phyloP scores from a whole-genome alignment of 2,329 filamentous ascomycete species.

The Blumeriella jaapii region DNA sequence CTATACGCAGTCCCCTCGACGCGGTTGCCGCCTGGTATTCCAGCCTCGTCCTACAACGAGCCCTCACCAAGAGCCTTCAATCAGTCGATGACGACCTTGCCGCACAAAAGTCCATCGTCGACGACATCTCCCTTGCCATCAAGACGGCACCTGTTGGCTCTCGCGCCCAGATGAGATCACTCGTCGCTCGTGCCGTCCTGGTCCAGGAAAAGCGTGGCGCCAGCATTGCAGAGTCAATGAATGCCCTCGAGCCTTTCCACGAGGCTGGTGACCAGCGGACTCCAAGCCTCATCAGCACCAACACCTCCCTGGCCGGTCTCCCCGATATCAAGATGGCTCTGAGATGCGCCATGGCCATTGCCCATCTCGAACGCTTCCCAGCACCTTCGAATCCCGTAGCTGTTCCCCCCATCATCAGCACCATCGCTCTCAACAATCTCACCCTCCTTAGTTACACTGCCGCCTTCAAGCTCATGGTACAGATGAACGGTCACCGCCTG shows the following conservation, averaged over 20 bases:
- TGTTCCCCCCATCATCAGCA: conserved; percentile 37
- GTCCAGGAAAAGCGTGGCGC: conserved; percentile 40
- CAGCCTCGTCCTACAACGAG: conserved; percentile 57
- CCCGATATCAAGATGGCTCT: conserved; percentile 46
- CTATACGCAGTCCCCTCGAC: conserved; percentile 78
- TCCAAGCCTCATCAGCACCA: conserved; percentile 36
- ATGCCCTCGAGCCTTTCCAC: conserved; percentile 37
- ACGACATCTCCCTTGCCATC: conserved; percentile 56
- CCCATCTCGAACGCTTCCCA: conserved; percentile 40
- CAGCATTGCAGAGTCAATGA: conserved; percentile 44
- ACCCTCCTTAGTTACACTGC: conserved; percentile 47
- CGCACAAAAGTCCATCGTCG: conserved; percentile 31
- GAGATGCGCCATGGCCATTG: conserved; percentile 48
- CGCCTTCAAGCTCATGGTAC: conserved; percentile 45
- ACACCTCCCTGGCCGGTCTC: conserved; percentile 33
- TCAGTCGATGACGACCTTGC: conserved; percentile 36
- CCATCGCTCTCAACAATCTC: conserved; percentile 34
- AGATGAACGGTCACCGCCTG: conserved; percentile 36
- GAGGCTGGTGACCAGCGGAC: conserved; percentile 22
- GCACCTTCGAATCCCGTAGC: conserved; percentile 32
- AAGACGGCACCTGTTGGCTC: conserved; percentile 69
- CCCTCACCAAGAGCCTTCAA: conserved; percentile 52
- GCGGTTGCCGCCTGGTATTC: conserved; percentile 90
- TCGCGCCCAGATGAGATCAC: conserved; percentile 49
- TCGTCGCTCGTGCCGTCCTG: conserved; percentile 47